Percentiles rank a stretch among this genome's conserved stretches.
phyloP scores from a whole-genome alignment of 768 basidiomycete genomes.

The Sporobolomyces pararoseus region DNA sequence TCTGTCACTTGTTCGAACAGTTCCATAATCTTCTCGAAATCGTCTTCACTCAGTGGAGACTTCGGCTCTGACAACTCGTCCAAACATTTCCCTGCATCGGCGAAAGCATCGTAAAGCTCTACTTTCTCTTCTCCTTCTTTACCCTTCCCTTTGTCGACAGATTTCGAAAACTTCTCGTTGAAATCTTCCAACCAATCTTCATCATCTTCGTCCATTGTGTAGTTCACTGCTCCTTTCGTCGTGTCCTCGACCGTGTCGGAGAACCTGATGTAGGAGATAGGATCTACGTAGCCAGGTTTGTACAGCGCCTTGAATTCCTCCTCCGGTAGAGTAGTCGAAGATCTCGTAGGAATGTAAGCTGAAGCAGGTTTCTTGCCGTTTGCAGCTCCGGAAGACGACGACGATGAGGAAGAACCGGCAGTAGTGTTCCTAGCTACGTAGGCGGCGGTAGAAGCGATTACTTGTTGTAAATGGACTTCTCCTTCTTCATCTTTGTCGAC shows the following conservation, averaged over 20 bases:
- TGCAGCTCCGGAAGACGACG: no score
- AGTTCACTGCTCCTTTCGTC: conserved; percentile 66
- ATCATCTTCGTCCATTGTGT: conserved; percentile 95
- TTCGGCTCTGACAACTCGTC: conserved; percentile 20
- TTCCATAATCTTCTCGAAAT: conserved; percentile 93
- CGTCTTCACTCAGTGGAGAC: conserved; percentile 69
- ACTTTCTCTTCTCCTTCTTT: conserved; percentile 65
- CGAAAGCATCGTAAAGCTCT: conserved; percentile 2
- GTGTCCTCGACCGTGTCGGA: conserved; percentile 74
- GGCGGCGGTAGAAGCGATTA: conserved; percentile 51
- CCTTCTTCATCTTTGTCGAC: conserved; percentile 48
- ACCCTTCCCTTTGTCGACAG: conserved; percentile 61
- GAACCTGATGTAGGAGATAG: conserved; percentile 69
- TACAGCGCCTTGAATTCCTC: conserved; percentile 70
- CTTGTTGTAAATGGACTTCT: conserved; percentile 54
- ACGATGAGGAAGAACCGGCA: conserved; percentile 6
- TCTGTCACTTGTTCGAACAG: conserved; percentile 86
- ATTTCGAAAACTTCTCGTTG: conserved; percentile 52
- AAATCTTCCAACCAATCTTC: conserved; percentile 90
- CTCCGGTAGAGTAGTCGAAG: conserved; percentile 69
- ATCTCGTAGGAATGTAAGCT: conserved; percentile 87
- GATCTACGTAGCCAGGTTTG: conserved; percentile 67
- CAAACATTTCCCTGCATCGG: conserved; percentile 59
- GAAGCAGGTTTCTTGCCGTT: conserved; percentile 50
- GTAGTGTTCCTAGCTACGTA: conserved; percentile 42